Evolutionary conservation across 1,284 basidiomycete species (phyloP), one percentile per base, ranked within the genome.

Genomic region (Thecaphora thlaspeos): DNA sequence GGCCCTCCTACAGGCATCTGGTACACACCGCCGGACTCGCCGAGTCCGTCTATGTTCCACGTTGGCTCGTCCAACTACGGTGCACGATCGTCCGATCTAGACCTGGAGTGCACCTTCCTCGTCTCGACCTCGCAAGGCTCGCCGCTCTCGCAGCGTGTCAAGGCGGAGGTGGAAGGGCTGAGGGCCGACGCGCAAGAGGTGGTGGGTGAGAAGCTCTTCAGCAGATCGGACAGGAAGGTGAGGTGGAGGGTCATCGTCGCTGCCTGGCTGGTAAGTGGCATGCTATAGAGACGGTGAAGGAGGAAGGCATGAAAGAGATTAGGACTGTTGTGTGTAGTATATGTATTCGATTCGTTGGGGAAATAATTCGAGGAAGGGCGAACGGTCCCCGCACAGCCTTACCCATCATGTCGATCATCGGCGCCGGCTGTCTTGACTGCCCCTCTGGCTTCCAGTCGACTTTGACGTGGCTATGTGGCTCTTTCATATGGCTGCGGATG

Each of bases 61-160:
- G 88, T 98, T 75, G 95, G 94, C 12, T 95, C 91, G 0, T 94
- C 92, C 2, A 99, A 99, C 78, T 86, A 96, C 51, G 95, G 94
- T 70, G 88, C 90, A 1, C 87, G 94, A 3, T 94, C 91, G 1
- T 86, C 91, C 1, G 84, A 89, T 61, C 85, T 95, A 42, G 95
- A 98, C 79, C 88, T 91, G 14, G 94, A 98, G 75, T 84, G 96
- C 36, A 93, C 90, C 1, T 88, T 97, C 66, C 78, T 95, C 41
- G 84, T 97, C 80, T 79, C 88, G 36, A 86, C 91, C 0, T 12
- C 38, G 11, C 52, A 64, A 11, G 36, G 23, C 5, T 28, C 53
- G 19, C 19, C 46, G 36, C 54, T 68, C 11, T 52, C 51, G 5
- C 54, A 68, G 21, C 71, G 78, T 2, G 73, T 85, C 38, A 76